Evolutionary conservation across 768 basidiomycete genomes (phyloP), one percentile per base, ranked within the genome.

Genomic region (Kwoniella sp.): DNA sequence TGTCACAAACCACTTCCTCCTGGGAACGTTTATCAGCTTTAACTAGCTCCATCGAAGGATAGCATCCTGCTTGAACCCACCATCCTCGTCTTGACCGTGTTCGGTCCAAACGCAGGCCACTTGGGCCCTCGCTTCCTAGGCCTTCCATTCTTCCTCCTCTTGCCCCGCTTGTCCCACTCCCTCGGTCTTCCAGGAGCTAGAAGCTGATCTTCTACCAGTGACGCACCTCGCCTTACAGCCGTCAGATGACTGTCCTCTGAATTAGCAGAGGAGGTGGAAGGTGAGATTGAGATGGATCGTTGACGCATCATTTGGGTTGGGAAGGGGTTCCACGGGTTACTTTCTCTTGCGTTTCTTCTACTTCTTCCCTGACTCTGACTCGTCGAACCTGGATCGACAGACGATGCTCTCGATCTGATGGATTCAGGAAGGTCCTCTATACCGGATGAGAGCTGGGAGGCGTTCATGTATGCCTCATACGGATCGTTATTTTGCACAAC

Each of bases 1-100:
- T 55, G 37, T 66, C 65, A 29, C 65, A 66, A 22, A 56, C 20
- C 22, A 66, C 55, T 38, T 60, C 58, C 25, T 66, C 55, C 62
- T 63, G 48, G 4, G 4, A 5, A 25, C 9, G 37, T 4, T 8
- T 25, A 22, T 48, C 41, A 50, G 31, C 31, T 58, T 15, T 34
- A 41, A 20, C 20, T 17, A 13, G 9, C 29, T 7, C 29, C 8
- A 26, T 4, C 34, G 12, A 57, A n/a, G 17, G n/a, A 57, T 23
- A 48, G 37, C 4, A 4, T 25, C 7, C 22, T 28, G 38, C 20
- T 55, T 26, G n/a, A 31, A 25, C 63, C 53, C 30, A 65, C 63
- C 63, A 57, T 58, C 29, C 63, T 65, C 4, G 45, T 20, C 26
- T 65, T 65, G 25, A 65, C 15, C 2, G 63, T 65, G 17, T 65